Conservation (phyloP, 208 protist genomes). For the Crithidia fasciculata region DNA sequence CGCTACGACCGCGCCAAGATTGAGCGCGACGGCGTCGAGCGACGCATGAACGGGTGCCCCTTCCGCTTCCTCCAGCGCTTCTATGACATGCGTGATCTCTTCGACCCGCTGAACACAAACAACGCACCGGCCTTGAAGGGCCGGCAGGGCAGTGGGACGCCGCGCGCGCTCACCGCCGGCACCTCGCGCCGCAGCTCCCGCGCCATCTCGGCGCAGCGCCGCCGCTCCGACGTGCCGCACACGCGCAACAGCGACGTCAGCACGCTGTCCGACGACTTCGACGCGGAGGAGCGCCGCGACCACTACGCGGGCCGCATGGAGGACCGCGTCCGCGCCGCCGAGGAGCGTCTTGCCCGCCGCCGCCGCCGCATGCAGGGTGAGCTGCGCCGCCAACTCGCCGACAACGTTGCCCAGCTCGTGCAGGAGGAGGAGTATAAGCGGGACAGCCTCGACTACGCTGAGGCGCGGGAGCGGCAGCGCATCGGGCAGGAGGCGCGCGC, state of each 20-base stretch:
- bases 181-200: conserved; percentile 14
- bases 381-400: conserved; percentile 41
- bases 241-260: conserved; percentile 23
- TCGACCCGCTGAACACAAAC: conserved; percentile 30
- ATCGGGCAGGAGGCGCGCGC: conserved; percentile 18
- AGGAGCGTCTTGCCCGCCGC: conserved; percentile 37
- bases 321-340: conserved; percentile 34
- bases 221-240: conserved; percentile 5
- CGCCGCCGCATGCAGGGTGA: conserved; percentile 38
- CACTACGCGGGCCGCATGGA: conserved; percentile 29
- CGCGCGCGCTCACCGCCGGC: conserved; percentile 3
- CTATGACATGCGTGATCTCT: conserved; percentile 74
- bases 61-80: conserved; percentile 81
- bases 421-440: conserved; percentile 58
- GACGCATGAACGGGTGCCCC: conserved; percentile 68
- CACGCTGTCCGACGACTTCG: conserved; percentile 22
- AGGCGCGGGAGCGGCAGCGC: conserved; percentile 50
- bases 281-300: conserved; percentile 18
- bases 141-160: background rate
- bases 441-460: conserved; percentile 46
- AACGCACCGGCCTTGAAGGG: conserved; percentile 22
- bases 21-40: conserved; percentile 62
- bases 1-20: conserved; percentile 51
- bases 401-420: conserved; percentile 46
- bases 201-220: conserved; percentile 7